A percentile compares a stretch with the other conserved stretches of the same genome.
phyloP scores from a whole-genome alignment of 768 basidiomycete genomes.

The Collybiopsis luxurians region DNA sequence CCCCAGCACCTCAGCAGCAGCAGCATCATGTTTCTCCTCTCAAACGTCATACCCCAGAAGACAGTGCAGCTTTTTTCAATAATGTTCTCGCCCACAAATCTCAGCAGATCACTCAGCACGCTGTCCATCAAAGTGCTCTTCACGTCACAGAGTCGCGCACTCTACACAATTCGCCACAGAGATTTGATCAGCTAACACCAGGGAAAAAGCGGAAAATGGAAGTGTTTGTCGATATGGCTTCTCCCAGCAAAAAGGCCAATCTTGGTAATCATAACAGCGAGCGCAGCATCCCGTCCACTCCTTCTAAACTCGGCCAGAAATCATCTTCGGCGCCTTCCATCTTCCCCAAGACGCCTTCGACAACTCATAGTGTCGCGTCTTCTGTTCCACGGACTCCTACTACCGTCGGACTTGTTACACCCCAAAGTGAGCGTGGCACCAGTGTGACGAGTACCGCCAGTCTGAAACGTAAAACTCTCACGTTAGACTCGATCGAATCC shows the following conservation, averaged over 20 bases:
- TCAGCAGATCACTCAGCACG: constrained; percentile 31
- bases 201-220: constrained; percentile 57
- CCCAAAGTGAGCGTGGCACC: not conserved
- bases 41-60: constrained; percentile 39
- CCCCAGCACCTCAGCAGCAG: constrained; percentile 7
- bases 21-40: constrained; percentile 13
- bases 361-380: constrained; percentile 11
- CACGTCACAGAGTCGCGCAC: constrained; percentile 21
- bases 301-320: constrained; percentile 3
- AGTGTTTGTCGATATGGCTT: constrained; percentile 51
- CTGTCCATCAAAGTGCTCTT: constrained; percentile 15
- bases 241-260: constrained; percentile 64
- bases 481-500: constrained; percentile 40
- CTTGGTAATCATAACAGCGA: constrained; percentile 7
- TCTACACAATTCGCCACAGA: constrained; percentile 21
- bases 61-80: constrained; percentile 66
- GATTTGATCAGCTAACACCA: constrained; percentile 16
- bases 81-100: constrained; percentile 60
- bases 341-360: constrained; percentile 3
- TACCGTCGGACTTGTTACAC: constrained; percentile 23
- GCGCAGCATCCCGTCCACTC: constrained; percentile 14
- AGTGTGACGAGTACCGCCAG: not conserved
- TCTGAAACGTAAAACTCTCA: constrained; percentile 23
- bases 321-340: not conserved
- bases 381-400: constrained; percentile 17